Base-by-base conservation (phyloP, 148 eudicot species). In the Chenopodium quinoa region DNA sequence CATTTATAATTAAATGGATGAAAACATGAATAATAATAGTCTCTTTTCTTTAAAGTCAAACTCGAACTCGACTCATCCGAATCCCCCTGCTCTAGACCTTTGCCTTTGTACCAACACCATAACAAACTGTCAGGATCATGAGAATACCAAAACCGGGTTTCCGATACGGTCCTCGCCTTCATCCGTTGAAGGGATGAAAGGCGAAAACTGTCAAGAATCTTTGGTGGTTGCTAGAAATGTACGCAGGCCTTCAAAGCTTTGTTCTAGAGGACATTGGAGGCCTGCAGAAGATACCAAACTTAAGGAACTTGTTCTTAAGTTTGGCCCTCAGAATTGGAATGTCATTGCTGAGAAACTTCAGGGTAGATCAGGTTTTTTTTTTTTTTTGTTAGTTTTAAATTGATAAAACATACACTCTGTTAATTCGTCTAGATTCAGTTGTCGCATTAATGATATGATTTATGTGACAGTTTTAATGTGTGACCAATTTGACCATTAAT, bases 311-410 rank as follows among this genome's bases (percentile, higher is more conserved):
- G 93, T 92, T 48, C 50, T 85, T 22, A 87, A 85, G 27, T 88
- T 79, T 81, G 96, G 96, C 58, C 96, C 93, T 76, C 96, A 91
- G 23, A 92, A 92, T 71, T 92, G 96, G 93, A 92, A 91, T 83
- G 79, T 92, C 78, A 92, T 92, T 81, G 93, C 96, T 46, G 86
- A 89, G 9, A 88, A 88, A 34, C 91, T 90, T 54, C 73, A 80
- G 44, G 92, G 90, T 23, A 87, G 96, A 92, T 92, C 96, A 82
- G 96, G 92, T 90, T 6, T 5, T 4, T 40, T 40, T 37, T 37
- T 37, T 0, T 32, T 32, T 32, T 32, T 32, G 34, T 32, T 4
- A 79, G 16, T 56, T 17, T 56, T 56, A 4, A 17, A 56, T 50
- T 14, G 14, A 12, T 13, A 4, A 17, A 14, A 4, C 17, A 56